These are phyloP conservation scores for Apiospora arundinis DNA, from an alignment of 2,329 filamentous ascomycete genomes.

Conservation along the genomic window DNA sequence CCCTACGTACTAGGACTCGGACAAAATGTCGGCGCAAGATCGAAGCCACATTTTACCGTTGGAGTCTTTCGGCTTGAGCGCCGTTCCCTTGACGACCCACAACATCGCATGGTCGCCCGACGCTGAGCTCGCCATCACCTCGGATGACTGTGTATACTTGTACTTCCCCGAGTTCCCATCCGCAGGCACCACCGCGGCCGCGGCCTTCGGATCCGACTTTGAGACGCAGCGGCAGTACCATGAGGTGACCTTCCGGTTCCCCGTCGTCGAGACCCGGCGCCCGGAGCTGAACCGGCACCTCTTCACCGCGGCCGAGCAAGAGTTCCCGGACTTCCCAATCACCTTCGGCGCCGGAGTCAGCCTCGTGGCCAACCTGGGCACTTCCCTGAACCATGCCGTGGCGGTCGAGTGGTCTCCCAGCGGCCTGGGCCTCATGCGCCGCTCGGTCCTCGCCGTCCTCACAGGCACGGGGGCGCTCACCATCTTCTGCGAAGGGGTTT, in stretches of 20 bases:
- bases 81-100: slow-evolving; percentile 51
- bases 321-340: slow-evolving; percentile 38
- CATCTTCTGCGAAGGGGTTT: slow-evolving; percentile 56
- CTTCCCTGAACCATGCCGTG: slow-evolving; percentile 61
- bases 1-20: neutral
- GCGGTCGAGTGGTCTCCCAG: slow-evolving; percentile 62
- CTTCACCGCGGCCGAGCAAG: slow-evolving; percentile 35
- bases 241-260: slow-evolving; percentile 40
- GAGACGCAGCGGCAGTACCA: slow-evolving; percentile 38
- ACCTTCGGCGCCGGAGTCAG: slow-evolving; percentile 53
- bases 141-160: slow-evolving; percentile 61
- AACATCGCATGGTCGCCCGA: slow-evolving; percentile 62
- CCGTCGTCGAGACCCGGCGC: slow-evolving; percentile 34
- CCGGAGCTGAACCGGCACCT: slow-evolving; percentile 39
- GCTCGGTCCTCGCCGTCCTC: slow-evolving; percentile 58
- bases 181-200: slow-evolving; percentile 28
- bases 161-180: slow-evolving; percentile 54
- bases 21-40: slow-evolving; percentile 29
- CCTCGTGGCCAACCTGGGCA: slow-evolving; percentile 54
- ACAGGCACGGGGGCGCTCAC: slow-evolving; percentile 57
- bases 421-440: slow-evolving; percentile 60
- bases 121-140: slow-evolving; percentile 61
- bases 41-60: slow-evolving; percentile 51
- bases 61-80: slow-evolving; percentile 50
- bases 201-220: slow-evolving; percentile 25